Base-by-base conservation (phyloP, 495 filamentous ascomycete species). In the Penicillium pancosmium region DNA sequence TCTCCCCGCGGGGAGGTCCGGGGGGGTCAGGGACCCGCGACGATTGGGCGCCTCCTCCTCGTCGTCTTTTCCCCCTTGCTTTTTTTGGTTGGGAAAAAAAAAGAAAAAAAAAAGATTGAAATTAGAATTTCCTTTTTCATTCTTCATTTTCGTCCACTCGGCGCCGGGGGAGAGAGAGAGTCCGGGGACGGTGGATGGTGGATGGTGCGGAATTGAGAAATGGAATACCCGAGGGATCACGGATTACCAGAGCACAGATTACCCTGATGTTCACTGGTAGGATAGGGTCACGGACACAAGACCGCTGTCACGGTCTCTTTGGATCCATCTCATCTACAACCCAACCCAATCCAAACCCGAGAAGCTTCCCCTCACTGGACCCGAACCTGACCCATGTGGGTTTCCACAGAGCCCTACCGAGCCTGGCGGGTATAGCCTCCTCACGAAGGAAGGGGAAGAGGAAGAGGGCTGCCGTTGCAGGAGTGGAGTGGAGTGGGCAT, bases 181-280 rank as follows among this genome's bases (percentile, higher is more conserved):
- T 61, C 53, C 35, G 48, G 46, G 51, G 27, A 7, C 5, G 56
- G 18, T 16, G 31, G 18, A 41, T 59, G 54, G 49, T 35, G 52
- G 54, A 34, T 43, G 49, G 41, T 18, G 31, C 49, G 49, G 49
- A 36, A 34, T 47, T n/a, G 11, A 33, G 11, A 10, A 27, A 27
- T 52, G 19, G 47, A 57, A 46, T 66, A 66, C 63, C 63, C 63
- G 63, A 66, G 59, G 63, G 40, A 60, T 58, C 57, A 64, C 60
- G 58, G 51, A 48, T 31, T 47, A 6, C 34, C 40, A 44, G 8
- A 8, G 18, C 27, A 19, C 41, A 36, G 41, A n/a, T 18, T 52
- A 13, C 44, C 59, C 19, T 50, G 54, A 38, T 13, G 36, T 23
- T 23, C 23, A 23, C 4, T 10, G 34, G 13, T 13, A 9, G 34